A percentile compares a stretch with the other conserved stretches of the same genome.
phyloP scores from a whole-genome alignment of 176 grass and related monocot genomes.

The Bothriochloa decipiens region DNA sequence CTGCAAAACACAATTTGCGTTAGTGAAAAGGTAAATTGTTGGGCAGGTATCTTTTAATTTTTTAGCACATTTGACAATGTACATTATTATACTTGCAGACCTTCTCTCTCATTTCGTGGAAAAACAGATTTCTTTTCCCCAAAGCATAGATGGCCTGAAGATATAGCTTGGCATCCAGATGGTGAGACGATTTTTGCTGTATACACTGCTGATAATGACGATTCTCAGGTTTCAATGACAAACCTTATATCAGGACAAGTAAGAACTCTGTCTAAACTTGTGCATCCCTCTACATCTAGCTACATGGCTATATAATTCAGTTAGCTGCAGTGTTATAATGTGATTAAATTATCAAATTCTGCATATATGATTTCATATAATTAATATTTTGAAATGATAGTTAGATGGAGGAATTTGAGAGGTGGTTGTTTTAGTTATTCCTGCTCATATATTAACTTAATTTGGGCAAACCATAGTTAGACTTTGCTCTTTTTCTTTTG shows the following conservation, averaged over 20 bases:
- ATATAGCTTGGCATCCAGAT: slow-evolving; percentile 91
- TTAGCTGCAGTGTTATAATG: slow-evolving; percentile 17
- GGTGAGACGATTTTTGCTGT: slow-evolving; percentile 84
- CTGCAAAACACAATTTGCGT: background rate
- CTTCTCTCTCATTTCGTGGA: slow-evolving; percentile 66
- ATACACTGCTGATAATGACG: slow-evolving; percentile 85
- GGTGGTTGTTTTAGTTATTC: slow-evolving; percentile 25
- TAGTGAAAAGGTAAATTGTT: background rate
- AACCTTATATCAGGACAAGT: slow-evolving; percentile 89
- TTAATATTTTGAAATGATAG: slow-evolving; percentile 9
- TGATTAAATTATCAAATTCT: background rate
- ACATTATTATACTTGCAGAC: slow-evolving; percentile 59
- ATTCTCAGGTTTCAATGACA: slow-evolving; percentile 84
- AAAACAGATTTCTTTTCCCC: slow-evolving; percentile 83
- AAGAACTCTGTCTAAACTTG: slow-evolving; percentile 52
- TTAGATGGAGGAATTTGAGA: slow-evolving; percentile 11
- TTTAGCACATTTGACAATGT: slow-evolving; percentile 30
- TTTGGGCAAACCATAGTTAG: background rate
- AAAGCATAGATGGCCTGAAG: slow-evolving; percentile 97
- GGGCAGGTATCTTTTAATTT: background rate
- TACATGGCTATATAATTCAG: slow-evolving; percentile 24
- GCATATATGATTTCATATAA: slow-evolving; percentile 30
- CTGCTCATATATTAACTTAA: slow-evolving; percentile 7
- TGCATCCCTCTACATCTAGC: slow-evolving; percentile 27
- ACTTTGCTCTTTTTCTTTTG: slow-evolving; percentile 23